Conservation (phyloP, 805 yeast species). For the Clavispora phyllophila region DNA sequence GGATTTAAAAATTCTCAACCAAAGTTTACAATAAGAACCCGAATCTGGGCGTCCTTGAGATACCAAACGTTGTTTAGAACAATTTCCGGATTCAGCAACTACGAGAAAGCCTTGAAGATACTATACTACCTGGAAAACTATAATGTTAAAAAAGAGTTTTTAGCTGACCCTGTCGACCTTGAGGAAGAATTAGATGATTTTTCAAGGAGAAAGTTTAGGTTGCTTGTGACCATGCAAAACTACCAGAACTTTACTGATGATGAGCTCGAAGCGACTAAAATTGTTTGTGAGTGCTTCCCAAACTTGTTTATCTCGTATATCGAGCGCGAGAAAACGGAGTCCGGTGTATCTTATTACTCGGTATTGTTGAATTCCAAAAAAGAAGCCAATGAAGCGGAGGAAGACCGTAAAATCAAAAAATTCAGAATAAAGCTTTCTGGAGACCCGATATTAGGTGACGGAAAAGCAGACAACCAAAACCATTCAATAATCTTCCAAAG, state of each 20-base stretch:
- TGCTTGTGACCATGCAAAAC: slow-evolving; percentile 87
- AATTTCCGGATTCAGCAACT: slow-evolving; percentile 78
- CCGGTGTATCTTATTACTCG: slow-evolving; percentile 50
- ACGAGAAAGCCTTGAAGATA: slow-evolving; percentile 65
- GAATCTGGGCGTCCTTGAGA: slow-evolving; percentile 84
- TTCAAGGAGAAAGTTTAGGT: slow-evolving; percentile 74
- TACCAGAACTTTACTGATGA: slow-evolving; percentile 56
- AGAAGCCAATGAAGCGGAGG: slow-evolving; percentile 41
- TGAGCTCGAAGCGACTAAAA: slow-evolving; percentile 64
- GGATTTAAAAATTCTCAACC: slow-evolving; percentile 69
- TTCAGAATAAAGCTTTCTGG: slow-evolving; percentile 77
- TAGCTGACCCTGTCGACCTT: slow-evolving; percentile 1
- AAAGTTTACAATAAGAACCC: slow-evolving; percentile 60
- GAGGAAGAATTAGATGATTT: slow-evolving; percentile 29
- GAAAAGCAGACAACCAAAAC: slow-evolving; percentile 94
- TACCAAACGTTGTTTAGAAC: slow-evolving; percentile 83
- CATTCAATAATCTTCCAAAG: slow-evolving; percentile 80
- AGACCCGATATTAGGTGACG: slow-evolving; percentile 93
- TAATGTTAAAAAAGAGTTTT: slow-evolving; percentile 35
- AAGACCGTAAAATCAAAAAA: slow-evolving; percentile 26
- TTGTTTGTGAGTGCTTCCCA: slow-evolving; percentile 70
- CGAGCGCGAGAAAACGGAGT: slow-evolving; percentile 43
- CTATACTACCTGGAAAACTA: slow-evolving; percentile 65
- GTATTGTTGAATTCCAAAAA: slow-evolving; percentile 40
- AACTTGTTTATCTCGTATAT: slow-evolving; percentile 53